Base-by-base conservation (phyloP, 2,329 filamentous ascomycete genomes). In the Stagonosporopsis tanaceti region DNA sequence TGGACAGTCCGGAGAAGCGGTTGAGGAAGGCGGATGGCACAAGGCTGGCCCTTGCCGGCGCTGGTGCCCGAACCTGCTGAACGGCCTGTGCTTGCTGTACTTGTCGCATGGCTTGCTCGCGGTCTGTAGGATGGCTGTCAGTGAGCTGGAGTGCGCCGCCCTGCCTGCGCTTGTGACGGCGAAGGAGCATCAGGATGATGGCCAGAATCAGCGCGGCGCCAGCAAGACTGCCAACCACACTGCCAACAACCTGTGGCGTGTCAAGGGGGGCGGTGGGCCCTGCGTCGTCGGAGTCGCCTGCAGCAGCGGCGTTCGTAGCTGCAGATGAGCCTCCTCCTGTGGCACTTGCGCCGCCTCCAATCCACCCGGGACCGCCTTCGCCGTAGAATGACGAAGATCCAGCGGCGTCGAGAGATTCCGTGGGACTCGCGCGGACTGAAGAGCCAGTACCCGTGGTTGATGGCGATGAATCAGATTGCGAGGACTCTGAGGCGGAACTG, bases 171-270 rank as follows among this genome's bases (percentile, higher is more conserved):
- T 81, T 80, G 69, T 83, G 84, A 66, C 83, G 82, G 56, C 80
- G 78, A 44, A 85, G 75, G 51, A 87, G 72, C 30, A 87, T 71
- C 50, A 88, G 69, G 11, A 86, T 70, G 30, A 84, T 74, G 11
- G 82, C 67, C 8, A 84, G 66, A 7, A 85, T 67, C 7, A 85
- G 68, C 12, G 84, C 82, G 32, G 84, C 67, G 27, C 85, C 86
- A 32, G 85, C 85, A 47, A 87, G 79, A 42, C 85, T 85, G 15
- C 86, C 86, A 25, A 89, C 79, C n/a, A 88, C 84, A 44, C 85
- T 85, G 7, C 86, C 86, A 20, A 87, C 84, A 3, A 88, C 82
- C 57, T 81, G 80, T 15, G 81, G 81, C 24, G 83, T 85, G 41
- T 78, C 76, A 6, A 80, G 72, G 20, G 75, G 69, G 15, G 66